Evolutionary conservation across 305 asterid species (phyloP), one percentile per base, ranked within the genome.

Genomic region (Coffea humblotiana): DNA sequence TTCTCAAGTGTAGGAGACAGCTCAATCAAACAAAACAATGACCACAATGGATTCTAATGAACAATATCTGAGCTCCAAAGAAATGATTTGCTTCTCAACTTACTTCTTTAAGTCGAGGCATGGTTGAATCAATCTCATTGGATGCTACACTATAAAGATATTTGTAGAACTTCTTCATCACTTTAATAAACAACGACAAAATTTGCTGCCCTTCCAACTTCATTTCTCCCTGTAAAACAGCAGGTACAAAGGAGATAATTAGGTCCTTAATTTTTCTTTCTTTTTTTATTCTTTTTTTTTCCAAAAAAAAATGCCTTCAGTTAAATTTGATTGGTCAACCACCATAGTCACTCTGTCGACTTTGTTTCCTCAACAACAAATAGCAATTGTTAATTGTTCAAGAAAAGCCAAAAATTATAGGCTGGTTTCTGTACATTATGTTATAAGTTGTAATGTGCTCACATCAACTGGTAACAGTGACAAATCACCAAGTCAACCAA

Each of bases 161-260:
- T 80, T 88, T 91, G 84, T 87, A 80, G 64, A 94, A 86, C 86
- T 88, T 91, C 90, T 87, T 94, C 98, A 96, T 94, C 61, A 88
- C 80, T 87, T 91, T 88, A 80, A 83, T 78, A 74, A 88, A 94
- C 82, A 87, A 76, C 32, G 92, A 83, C 80, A 90, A 27, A 85
- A 92, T 87, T 82, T 91, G 97, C 83, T 86, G 92, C 84, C 92
- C 84, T 77, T 91, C 94, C 90, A 94, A 48, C 71, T 86, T 84
- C 92, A 90, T 90, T 87, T 93, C 97, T 72, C 67, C 84, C 97
- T 94, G 86, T 9, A 76, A 64, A 82, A 80, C 84, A 80, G 47
- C 51, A 78, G 43, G 72, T 70, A 73, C 45, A 47, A 54, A 72
- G 37, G 6, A 64, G 61, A 21, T n/a, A 19, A 18, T 37, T 61